Evolutionary conservation across 1,284 basidiomycete genomes (phyloP).

Genomic region (Anthracocystis setariae): DNA sequence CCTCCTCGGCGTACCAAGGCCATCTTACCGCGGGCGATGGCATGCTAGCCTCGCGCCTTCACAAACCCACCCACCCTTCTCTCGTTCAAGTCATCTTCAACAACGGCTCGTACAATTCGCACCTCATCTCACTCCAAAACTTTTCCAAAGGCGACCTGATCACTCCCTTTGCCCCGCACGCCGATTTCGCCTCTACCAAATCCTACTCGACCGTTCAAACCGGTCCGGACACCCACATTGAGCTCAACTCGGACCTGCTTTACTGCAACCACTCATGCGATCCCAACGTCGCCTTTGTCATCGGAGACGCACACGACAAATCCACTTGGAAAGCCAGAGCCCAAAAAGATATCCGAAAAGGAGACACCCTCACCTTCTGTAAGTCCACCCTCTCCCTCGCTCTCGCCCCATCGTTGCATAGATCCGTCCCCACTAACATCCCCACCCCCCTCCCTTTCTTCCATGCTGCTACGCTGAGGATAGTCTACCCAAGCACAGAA

Average conservation of each 20-base stretch:
- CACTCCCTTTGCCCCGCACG: constrained; percentile 46
- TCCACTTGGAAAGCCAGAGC: constrained; percentile 48
- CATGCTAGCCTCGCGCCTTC: constrained; percentile 26
- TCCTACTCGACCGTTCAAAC: constrained; percentile 63
- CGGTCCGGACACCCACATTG: constrained; percentile 48
- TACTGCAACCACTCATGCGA: constrained; percentile 66
- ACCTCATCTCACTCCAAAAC: constrained; percentile 45
- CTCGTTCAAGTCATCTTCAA: constrained; percentile 58
- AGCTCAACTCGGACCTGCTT: constrained; percentile 62
- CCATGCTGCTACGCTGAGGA: no score
- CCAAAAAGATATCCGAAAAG: constrained; percentile 51
- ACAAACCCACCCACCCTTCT: constrained; percentile 57
- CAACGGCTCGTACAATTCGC: constrained; percentile 61
- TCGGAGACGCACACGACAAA: constrained; percentile 33
- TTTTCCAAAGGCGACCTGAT: constrained; percentile 47
- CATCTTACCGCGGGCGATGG: constrained; percentile 58
- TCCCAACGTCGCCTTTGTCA: constrained; percentile 55
- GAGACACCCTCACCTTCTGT: constrained; percentile 63
- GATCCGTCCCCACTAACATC: not conserved
- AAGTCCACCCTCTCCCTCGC: constrained; percentile 29
- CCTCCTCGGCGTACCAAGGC: constrained; percentile 42
- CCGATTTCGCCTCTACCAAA: constrained; percentile 30
- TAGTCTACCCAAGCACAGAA: constrained; percentile 65
- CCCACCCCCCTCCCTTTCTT: no score
- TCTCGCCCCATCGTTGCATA: not conserved